phyloP scores from a whole-genome alignment of 2,329 filamentous ascomycete species.

The Fusarium oligoseptatum region DNA sequence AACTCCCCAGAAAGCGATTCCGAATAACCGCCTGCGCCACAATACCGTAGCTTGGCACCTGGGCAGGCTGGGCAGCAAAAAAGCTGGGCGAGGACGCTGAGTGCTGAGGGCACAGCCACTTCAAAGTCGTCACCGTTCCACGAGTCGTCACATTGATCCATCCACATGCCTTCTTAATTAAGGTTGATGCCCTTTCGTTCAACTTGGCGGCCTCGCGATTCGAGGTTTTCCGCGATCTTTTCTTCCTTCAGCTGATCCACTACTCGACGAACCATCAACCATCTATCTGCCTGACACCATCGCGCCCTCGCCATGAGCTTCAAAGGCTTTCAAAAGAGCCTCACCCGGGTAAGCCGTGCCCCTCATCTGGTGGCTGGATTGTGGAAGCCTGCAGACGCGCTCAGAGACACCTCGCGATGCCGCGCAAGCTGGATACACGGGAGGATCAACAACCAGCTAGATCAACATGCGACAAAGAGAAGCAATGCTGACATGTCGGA shows the following conservation, averaged over 20 bases:
- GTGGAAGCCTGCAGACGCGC: constrained; percentile 28
- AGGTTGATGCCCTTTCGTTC: constrained; percentile 44
- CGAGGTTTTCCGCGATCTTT: constrained; percentile 35
- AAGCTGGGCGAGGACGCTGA: constrained; percentile 8
- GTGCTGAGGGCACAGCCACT: constrained; percentile 42
- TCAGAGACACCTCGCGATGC: constrained; percentile 25
- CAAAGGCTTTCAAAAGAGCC: constrained; percentile 93
- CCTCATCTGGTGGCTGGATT: constrained; percentile 46
- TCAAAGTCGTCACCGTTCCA: constrained; percentile 51
- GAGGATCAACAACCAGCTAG: constrained; percentile 1
- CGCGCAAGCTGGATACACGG: neutral
- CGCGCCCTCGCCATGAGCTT: constrained; percentile 82
- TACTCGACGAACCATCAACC: constrained; percentile 8
- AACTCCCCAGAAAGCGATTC: neutral
- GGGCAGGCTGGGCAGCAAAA: constrained; percentile 38
- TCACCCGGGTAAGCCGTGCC: constrained; percentile 77
- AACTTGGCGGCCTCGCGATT: constrained; percentile 46
- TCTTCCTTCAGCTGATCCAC: constrained; percentile 20
- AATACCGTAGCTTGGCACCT: constrained; percentile 10
- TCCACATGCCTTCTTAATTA: constrained; percentile 40
- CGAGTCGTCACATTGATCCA: constrained; percentile 22
- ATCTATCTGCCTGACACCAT: constrained; percentile 9
- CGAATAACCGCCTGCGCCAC: constrained; percentile 21
- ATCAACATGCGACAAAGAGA: neutral
- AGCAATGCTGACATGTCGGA: constrained; percentile 9